Conservation (phyloP, 192 early-diverging fungal genomes). For the Gaertneriomyces sp. region DNA sequence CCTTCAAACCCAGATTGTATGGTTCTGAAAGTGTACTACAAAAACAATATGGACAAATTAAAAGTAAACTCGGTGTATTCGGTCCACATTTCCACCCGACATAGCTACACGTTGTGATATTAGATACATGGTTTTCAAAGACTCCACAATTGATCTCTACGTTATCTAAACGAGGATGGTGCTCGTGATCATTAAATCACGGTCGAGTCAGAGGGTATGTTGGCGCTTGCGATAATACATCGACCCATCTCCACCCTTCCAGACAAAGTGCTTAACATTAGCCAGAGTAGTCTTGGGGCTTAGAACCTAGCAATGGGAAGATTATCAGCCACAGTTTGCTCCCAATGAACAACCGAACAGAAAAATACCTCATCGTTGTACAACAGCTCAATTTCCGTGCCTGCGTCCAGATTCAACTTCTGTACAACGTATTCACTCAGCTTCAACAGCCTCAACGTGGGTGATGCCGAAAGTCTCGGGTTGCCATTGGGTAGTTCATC, state of each 20-base stretch:
- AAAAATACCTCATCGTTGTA: slow-evolving; percentile 38
- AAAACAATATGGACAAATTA: too few relatives aligned
- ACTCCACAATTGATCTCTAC: too few relatives aligned
- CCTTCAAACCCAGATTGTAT: too few relatives aligned
- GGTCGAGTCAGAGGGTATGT: too few relatives aligned
- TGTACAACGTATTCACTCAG: slow-evolving; percentile 80
- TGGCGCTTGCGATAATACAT: neutral
- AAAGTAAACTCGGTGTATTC: too few relatives aligned
- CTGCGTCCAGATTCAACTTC: slow-evolving; percentile 27
- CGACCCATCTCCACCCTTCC: slow-evolving; percentile 49
- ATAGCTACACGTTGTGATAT: too few relatives aligned
- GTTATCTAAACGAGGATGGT: too few relatives aligned
- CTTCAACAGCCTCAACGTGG: slow-evolving; percentile 85
- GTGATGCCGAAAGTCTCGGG: slow-evolving; percentile 76
- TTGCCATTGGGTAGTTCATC: slow-evolving; percentile 5
- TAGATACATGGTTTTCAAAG: too few relatives aligned
- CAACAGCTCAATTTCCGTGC: slow-evolving; percentile 34
- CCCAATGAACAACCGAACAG: neutral
- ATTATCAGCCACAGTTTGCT: neutral
- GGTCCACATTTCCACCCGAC: too few relatives aligned
- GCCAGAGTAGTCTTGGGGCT: slow-evolving; percentile 67
- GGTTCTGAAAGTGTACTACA: too few relatives aligned
- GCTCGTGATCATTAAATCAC: too few relatives aligned
- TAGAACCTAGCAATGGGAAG: slow-evolving; percentile 26
- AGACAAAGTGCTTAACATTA: slow-evolving; percentile 60